phyloP scores from a whole-genome alignment of 768 basidiomycete genomes.

The Phylloporus scabripes region DNA sequence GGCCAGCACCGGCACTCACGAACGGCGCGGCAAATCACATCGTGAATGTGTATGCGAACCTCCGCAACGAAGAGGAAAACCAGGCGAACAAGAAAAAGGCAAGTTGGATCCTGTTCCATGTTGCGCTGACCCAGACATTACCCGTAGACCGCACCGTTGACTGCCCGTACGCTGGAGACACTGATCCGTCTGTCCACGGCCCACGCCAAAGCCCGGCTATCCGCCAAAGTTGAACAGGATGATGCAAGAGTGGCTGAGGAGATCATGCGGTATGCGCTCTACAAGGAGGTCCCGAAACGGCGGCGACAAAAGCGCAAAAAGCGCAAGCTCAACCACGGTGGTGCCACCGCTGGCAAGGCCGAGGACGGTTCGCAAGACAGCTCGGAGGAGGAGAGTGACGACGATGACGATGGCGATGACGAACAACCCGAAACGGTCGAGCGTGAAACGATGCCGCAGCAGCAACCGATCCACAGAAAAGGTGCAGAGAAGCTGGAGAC shows the following conservation, averaged over 20 bases:
- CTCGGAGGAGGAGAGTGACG: conserved; percentile 35
- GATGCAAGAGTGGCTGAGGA: conserved; percentile 91
- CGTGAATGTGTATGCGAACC: conserved; percentile 82
- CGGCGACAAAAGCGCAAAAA: conserved; percentile 66
- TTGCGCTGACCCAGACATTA: conserved; percentile 11
- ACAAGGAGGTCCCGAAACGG: conserved; percentile 92
- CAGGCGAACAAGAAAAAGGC: conserved; percentile 85
- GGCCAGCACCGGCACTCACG: conserved; percentile 77
- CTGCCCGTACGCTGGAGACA: conserved; percentile 97
- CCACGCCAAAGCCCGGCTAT: conserved; percentile 93
- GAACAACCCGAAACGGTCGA: conserved; percentile 33
- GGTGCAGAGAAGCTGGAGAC: conserved; percentile 28
- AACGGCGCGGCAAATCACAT: conserved; percentile 94
- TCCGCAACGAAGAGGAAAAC: conserved; percentile 86
- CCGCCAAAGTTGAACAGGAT: conserved; percentile 70
- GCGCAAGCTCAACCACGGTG: conserved; percentile 75
- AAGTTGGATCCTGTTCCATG: conserved; percentile 1
- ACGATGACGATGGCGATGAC: conserved; percentile 44
- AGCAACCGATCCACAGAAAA: conserved; percentile 19
- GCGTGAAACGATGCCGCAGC: conserved; percentile 48
- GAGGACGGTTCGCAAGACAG: conserved; percentile 40
- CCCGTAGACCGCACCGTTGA: conserved; percentile 87
- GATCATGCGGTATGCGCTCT: conserved; percentile 95
- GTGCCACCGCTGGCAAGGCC: conserved; percentile 45
- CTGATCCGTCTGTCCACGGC: conserved; percentile 97